Evolutionary conservation across 345 rosid species (phyloP).

Genomic region (Chamaenerion angustifolium): DNA sequence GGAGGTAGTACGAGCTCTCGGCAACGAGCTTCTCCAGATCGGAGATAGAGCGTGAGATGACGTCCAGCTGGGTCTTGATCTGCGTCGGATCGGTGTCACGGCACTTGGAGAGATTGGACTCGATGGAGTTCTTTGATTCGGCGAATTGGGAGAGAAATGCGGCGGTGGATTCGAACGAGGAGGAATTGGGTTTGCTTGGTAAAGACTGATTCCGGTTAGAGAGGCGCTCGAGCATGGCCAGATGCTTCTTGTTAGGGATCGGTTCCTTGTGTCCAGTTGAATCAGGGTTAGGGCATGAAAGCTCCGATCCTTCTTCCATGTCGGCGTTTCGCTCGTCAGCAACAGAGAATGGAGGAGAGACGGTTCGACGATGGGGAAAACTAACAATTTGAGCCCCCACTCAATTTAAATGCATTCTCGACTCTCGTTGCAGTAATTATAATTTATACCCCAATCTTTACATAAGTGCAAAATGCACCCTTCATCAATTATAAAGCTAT

Average conservation of each 20-base stretch:
- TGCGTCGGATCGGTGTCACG: slow-evolving; percentile 25
- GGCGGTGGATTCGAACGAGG: slow-evolving; percentile 32
- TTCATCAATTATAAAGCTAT: no score
- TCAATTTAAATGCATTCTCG: no score
- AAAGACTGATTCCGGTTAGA: slow-evolving; percentile 61
- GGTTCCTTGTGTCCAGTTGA: slow-evolving; percentile 35
- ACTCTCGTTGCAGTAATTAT: no score
- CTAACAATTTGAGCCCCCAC: no score
- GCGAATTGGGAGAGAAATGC: slow-evolving; percentile 55
- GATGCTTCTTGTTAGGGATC: slow-evolving; percentile 42
- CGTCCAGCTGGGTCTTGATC: slow-evolving; percentile 31
- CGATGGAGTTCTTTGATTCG: slow-evolving; percentile 36
- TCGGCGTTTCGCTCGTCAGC: not conserved
- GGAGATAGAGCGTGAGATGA: slow-evolving; percentile 44
- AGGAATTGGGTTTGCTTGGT: slow-evolving; percentile 12
- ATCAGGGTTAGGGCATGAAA: not conserved
- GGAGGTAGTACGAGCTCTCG: slow-evolving; percentile 57
- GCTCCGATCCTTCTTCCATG: slow-evolving; percentile 3
- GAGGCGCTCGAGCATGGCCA: slow-evolving; percentile 70
- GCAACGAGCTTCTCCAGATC: slow-evolving; percentile 66
- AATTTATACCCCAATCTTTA: no score
- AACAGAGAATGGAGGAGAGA: not conserved
- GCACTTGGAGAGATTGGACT: slow-evolving; percentile 28
- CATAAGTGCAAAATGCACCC: no score
- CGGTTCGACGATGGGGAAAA: no score